phyloP scores from a whole-genome alignment of 2,329 filamentous ascomycete genomes.

The Aspergillus floridensis region DNA sequence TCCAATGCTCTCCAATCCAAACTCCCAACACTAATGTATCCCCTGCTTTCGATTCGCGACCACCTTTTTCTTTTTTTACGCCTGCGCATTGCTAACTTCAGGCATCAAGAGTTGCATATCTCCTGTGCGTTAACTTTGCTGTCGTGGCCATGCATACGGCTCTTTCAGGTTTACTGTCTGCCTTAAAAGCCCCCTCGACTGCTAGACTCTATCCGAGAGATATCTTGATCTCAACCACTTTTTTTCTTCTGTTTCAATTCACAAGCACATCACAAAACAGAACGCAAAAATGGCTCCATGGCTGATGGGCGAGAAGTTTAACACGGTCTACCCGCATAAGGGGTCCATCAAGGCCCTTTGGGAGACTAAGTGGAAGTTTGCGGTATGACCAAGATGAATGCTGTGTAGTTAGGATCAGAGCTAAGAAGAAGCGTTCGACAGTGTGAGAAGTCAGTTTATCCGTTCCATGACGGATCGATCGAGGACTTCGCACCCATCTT shows the following conservation, averaged over 20 bases:
- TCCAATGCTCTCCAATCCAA: not conserved
- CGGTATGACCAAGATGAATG: conserved; percentile 47
- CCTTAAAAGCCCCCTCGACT: not conserved
- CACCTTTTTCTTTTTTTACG: not conserved
- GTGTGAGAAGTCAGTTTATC: conserved; percentile 64
- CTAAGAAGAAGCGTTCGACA: conserved; percentile 16
- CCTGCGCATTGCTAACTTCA: not conserved
- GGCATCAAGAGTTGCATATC: not conserved
- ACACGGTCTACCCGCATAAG: conserved; percentile 55
- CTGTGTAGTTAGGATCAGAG: not conserved
- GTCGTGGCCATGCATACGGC: not conserved
- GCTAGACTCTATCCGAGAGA: not conserved
- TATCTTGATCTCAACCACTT: not conserved
- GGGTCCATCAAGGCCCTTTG: conserved; percentile 62
- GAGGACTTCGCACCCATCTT: conserved; percentile 71
- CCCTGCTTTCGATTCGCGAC: not conserved
- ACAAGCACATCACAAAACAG: not conserved
- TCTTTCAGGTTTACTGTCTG: not conserved
- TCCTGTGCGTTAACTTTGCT: not conserved
- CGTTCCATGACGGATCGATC: conserved; percentile 69
- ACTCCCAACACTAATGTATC: not conserved
- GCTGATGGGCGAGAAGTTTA: conserved; percentile 48
- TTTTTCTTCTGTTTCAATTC: not conserved
- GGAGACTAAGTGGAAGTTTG: conserved; percentile 74
- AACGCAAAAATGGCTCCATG: conserved; percentile 23